These are phyloP conservation scores for Oryza glumipatula DNA, from an alignment of 176 grass and related monocot species.

Conservation along the genomic window DNA sequence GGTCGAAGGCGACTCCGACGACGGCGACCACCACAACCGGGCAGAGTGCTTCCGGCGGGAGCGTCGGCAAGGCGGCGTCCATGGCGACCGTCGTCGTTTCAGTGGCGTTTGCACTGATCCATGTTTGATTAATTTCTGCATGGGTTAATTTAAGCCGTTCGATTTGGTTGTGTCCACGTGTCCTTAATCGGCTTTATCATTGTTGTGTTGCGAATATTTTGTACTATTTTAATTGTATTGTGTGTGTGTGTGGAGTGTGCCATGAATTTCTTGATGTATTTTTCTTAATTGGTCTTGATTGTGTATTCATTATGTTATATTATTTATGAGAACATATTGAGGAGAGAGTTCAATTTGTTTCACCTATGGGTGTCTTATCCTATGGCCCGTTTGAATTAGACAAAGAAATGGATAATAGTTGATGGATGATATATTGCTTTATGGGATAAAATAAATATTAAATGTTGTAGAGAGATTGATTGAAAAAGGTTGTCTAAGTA, in stretches of 20 bases:
- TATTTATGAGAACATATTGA: neutral
- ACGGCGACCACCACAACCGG: neutral
- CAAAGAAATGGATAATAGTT: too few species aligned
- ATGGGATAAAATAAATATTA: too few species aligned
- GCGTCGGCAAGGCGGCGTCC: slow-evolving; percentile 3
- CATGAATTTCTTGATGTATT: neutral
- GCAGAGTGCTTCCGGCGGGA: neutral
- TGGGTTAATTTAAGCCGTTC: neutral
- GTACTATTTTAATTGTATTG: neutral
- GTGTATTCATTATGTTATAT: neutral
- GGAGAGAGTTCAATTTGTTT: neutral
- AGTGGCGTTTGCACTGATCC: slow-evolving; percentile 38
- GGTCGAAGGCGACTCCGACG: slow-evolving; percentile 42
- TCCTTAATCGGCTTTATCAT: neutral
- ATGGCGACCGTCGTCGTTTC: slow-evolving; percentile 20
- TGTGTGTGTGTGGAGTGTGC: neutral
- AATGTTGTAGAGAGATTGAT: too few species aligned
- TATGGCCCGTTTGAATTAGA: too few species aligned
- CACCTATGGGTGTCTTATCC: neutral
- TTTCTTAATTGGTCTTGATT: neutral
- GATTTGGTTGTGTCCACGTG: neutral
- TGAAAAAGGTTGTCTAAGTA: too few species aligned
- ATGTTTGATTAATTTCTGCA: neutral
- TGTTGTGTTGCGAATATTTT: neutral
- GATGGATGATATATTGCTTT: too few species aligned